Conservation (phyloP, 805 yeast species). For the Saccharomycopsis capsularis region DNA sequence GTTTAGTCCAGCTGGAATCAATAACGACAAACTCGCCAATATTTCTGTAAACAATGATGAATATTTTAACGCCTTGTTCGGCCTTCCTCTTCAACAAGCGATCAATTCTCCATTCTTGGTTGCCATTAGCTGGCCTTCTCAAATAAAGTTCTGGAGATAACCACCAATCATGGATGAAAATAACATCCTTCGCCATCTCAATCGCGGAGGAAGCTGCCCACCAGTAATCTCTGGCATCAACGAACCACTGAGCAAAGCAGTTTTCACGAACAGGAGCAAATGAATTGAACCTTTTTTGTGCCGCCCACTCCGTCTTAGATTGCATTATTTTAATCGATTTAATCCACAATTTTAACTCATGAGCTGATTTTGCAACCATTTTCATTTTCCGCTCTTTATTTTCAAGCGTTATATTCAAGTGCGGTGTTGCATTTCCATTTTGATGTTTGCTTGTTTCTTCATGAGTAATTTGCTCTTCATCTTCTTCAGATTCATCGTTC, state of each 20-base stretch:
- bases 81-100: slow-evolving; percentile 84
- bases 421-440: slow-evolving; percentile 20
- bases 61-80: slow-evolving; percentile 89
- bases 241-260: slow-evolving; percentile 93
- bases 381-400: slow-evolving; percentile 75
- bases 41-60: slow-evolving; percentile 85
- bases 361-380: slow-evolving; percentile 59
- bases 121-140: slow-evolving; percentile 91
- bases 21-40: slow-evolving; percentile 91
- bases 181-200: slow-evolving; percentile 87
- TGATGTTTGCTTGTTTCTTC: slow-evolving; percentile 29
- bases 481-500: slow-evolving; percentile 37
- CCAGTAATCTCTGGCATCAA: slow-evolving; percentile 91
- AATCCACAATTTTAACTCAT: slow-evolving; percentile 67
- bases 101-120: slow-evolving; percentile 90
- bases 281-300: slow-evolving; percentile 69
- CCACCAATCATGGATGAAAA: slow-evolving; percentile 99
- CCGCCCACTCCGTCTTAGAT: slow-evolving; percentile 63
- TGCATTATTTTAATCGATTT: slow-evolving; percentile 66
- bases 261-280: slow-evolving; percentile 88
- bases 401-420: slow-evolving; percentile 51
- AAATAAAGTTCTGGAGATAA: slow-evolving; percentile 87
- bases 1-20: slow-evolving; percentile 92
- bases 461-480: slow-evolving; percentile 27
- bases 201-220: slow-evolving; percentile 94